Conservation (phyloP, 2,329 filamentous ascomycete genomes). For the Biscogniauxia marginata region DNA sequence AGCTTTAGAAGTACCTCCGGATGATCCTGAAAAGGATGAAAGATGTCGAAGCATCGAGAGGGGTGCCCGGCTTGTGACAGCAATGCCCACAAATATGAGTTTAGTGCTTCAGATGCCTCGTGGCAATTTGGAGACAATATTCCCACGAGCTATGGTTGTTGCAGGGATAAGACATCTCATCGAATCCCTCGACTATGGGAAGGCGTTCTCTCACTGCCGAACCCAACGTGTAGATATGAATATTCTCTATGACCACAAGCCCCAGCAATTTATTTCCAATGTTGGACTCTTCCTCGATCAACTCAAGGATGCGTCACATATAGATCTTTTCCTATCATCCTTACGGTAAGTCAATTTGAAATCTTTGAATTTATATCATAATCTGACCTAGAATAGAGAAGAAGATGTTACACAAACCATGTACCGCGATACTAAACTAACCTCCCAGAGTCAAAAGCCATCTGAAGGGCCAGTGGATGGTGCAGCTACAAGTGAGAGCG, state of each 20-base stretch:
- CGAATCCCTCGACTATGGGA: constrained; percentile 74
- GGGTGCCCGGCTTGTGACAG: constrained; percentile 81
- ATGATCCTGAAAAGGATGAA: constrained; percentile 90
- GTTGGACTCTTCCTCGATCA: constrained; percentile 80
- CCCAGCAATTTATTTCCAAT: constrained; percentile 76
- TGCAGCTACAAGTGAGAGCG: constrained; percentile 5
- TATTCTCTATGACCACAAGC: constrained; percentile 90
- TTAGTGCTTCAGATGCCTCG: constrained; percentile 92
- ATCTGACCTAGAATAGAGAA: constrained; percentile 51
- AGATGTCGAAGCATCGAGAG: constrained; percentile 89
- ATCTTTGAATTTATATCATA: neutral
- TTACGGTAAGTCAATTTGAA: constrained; percentile 57
- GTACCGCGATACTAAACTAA: constrained; percentile 85
- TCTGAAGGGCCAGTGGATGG: constrained; percentile 13
- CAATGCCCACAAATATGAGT: constrained; percentile 83
- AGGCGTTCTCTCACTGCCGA: constrained; percentile 83
- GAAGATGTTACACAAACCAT: constrained; percentile 93
- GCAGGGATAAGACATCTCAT: constrained; percentile 84
- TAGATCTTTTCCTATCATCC: constrained; percentile 89
- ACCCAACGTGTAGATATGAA: constrained; percentile 98
- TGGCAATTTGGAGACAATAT: constrained; percentile 94
- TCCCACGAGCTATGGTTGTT: constrained; percentile 86
- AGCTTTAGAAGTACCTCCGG: constrained; percentile 80
- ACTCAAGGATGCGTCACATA: constrained; percentile 74
- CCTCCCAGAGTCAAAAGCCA: constrained; percentile 32